Evolutionary conservation across 2,329 filamentous ascomycete species (phyloP), one percentile per base, ranked within the genome.

Genomic region (Thelonectria blattea): DNA sequence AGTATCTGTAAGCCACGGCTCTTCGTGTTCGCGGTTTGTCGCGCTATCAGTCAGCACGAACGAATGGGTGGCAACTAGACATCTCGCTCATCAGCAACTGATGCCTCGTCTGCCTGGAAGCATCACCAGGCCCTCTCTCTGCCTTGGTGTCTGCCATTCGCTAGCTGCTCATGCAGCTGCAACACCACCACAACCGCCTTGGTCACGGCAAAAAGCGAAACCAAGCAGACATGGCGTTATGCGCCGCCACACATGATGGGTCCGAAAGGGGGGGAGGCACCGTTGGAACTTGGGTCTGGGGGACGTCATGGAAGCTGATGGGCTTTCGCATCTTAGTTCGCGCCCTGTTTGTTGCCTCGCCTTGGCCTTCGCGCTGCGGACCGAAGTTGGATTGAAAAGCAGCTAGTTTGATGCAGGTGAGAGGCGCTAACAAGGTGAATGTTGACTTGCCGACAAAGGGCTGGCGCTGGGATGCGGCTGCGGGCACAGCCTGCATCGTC

Each of bases 161-260:
- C 45, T 53, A 17, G 27, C 27, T 30, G 27, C 47, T 45, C 45
- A 27, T 37, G 24, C 45, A 32, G 37, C 43, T 17, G 20, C 32
- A 32, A 48, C 43, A 49, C 56, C 50, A 50, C 39, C 39, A 15
- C 20, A 17, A 49, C 56, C 50, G 45, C 39, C 39, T 20, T n/a
- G 22, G 18, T 37, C 17, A 20, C 15, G 20, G 37, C 43, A 12
- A 51, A n/a, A n/a, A 41, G 39, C 43, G 30, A 55, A 14, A 51
- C 52, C n/a, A 24, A n/a, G 42, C 37, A 27, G 10, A 24, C 41
- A 48, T 24, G 37, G 45, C 43, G 18, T 42, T 39, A 20, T 50
- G 53, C 22, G 17, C 30, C 41, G 56, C 56, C 57, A 59, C 56
- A 59, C 45, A 51, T 60, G 58, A 51, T 52, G 47, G 52, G 56